Percentiles rank a stretch among this genome's conserved stretches.
phyloP scores from a whole-genome alignment of 345 rosid species.

The Gossypioides kirkii region DNA sequence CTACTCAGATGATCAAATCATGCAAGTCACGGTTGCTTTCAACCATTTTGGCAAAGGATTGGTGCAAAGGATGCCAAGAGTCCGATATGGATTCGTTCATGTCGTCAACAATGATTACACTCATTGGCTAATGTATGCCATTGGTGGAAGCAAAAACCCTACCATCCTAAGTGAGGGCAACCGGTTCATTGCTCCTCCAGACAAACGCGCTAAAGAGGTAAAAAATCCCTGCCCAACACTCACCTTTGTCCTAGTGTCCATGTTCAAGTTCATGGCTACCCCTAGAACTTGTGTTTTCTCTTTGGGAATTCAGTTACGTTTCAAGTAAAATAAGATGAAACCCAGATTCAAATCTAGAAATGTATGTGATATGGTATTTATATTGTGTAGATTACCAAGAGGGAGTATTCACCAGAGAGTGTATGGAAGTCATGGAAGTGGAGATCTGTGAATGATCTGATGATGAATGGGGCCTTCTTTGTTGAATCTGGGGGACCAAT shows the following conservation, averaged over 20 bases:
- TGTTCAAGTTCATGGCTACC: too few species aligned
- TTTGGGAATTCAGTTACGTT: too few species aligned
- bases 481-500: conserved; percentile 32
- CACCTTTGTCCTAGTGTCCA: too few species aligned
- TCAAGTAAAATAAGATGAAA: too few species aligned
- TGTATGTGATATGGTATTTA: neutral
- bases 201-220: conserved; percentile 25
- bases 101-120: too few species aligned
- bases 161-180: conserved; percentile 48
- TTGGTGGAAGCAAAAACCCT: conserved; percentile 42
- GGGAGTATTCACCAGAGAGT: conserved; percentile 22
- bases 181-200: conserved; percentile 39
- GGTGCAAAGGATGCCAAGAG: too few species aligned
- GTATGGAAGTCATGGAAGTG: conserved; percentile 44
- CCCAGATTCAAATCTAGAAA: too few species aligned
- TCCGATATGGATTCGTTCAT: too few species aligned
- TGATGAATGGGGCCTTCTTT: conserved; percentile 45
- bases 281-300: too few species aligned
- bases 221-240: too few species aligned
- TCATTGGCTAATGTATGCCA: conserved; percentile 34
- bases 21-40: conserved; percentile 30
- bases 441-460: conserved; percentile 40
- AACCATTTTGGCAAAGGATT: too few species aligned
- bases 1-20: conserved; percentile 17
- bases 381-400: conserved; percentile 29